Base-by-base conservation (phyloP, 805 yeast genomes). In the Grigorovia yakushimaensis region DNA sequence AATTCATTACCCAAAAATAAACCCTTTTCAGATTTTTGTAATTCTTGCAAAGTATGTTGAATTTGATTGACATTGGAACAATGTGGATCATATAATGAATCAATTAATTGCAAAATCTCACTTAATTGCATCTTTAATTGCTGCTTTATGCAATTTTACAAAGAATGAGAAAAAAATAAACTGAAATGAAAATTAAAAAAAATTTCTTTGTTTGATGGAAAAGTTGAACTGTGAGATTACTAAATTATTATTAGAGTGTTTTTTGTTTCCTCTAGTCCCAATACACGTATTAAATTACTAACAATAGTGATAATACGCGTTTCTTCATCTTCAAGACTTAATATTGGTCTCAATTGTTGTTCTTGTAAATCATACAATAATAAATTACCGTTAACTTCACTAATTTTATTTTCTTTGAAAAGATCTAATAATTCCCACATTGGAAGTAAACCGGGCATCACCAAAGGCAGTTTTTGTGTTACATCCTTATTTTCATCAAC, bases 381-480 rank as follows among this genome's bases (percentile, higher is more conserved):
- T 21, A 64, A 40, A 7, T 52, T 53, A 19, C 54, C 52, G 35
- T 60, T 58, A 17, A 65, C 42, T 20, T 51, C 47, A 27, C 51
- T 44, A 1, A 65, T 50, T 17, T 55, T 53, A 2, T 67, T 68
- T 11, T 54, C 49, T 39, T 63, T 61, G 33, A 72, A 51, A 60
- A 69, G 54, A 17, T 65, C 64, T n/a, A 60, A 45, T 15, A 77
- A 50, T 52, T 77, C 80, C 63, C 64, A 56, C 27, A 77, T 43
- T 1, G 82, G 79, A 10, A 74, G 53, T 3, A 74, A 50, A 0
- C 84, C 83, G 0, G 82, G 81, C 2, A 72, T 55, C 3, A 77
- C 75, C 10, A 56, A 53, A 1, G 82, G 77, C 11, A 73, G 45
- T 5, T 33, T 35, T 3, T 35, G 11, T n/a, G 21, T 45, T 17